Base-by-base conservation (phyloP, 2,329 filamentous ascomycete species). In the Diaporthe humulicola region DNA sequence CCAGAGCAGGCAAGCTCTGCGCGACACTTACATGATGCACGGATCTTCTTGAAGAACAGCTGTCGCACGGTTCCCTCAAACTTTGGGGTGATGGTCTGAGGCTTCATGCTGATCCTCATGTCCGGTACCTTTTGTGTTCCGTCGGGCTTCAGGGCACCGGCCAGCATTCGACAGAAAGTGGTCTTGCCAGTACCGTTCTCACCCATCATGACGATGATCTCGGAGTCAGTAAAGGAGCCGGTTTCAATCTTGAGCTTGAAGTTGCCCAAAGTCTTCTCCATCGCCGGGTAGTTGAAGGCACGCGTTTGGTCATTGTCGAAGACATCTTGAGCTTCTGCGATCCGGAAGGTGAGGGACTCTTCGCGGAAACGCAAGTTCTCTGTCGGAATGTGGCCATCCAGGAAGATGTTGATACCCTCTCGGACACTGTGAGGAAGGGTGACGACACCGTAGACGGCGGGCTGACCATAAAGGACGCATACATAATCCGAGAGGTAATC, bases 151-250 rank as follows among this genome's bases (percentile, higher is more conserved):
- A 98, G 90, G 52, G 94, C 95, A 82, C 97, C 97, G 74, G 97
- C 97, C 78, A 99, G 90, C 87, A 99, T 93, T 83, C 93, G 95
- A 89, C 96, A 98, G 90, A 99, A 99, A 7, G 97, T 99, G 1
- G 97, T 99, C 90, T 99, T 98, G 84, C 97, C 97, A 48, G 97
- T 99, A 86, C 97, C 97, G 86, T 99, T 99, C 88, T 98, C 96
- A 79, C 97, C 97, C 97, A 99, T 98, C 95, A 99, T 98, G 85
- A 99, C 97, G 74, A 99, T 92, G 79, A 99, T 99, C 83, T 99
- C 97, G 0, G 97, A 99, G 84, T 99, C 96, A 28, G 97, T 98
- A 83, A 99, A 99, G 76, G 93, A 89, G 79, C 97, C 97, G 33
- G 90, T 74, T 61, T 98, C 94, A 78, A 99, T 92, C 74, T 86